Base-by-base conservation (phyloP, 2,329 filamentous ascomycete genomes). In the Parafenestella ontariensis region DNA sequence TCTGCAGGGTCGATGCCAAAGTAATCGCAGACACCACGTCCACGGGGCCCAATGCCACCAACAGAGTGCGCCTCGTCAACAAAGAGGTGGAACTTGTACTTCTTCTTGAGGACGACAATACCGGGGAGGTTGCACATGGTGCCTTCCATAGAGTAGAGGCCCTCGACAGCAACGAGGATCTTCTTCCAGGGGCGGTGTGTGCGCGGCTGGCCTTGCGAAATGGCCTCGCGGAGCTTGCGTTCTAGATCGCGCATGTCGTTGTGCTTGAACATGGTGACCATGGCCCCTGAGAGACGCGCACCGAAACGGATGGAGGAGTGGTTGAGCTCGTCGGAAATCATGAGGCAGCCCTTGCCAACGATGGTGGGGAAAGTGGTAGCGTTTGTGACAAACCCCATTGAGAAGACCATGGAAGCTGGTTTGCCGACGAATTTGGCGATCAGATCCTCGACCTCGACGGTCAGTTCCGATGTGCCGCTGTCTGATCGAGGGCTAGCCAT, bases 171-270 rank as follows among this genome's bases (percentile, higher is more conserved):
- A 40, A 99, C 91, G 46, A 99, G 77, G 56, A 99, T 98, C 86
- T 98, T 99, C 84, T 96, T 97, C 95, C 95, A 99, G 1, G 95
- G 95, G 26, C 95, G 90, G 77, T 99, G 95, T n/a, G 94, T 99
- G 63, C 95, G 90, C 48, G 95, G 95, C 74, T 99, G 95, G 40
- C 95, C 95, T 78, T 98, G 94, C 13, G 94, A 93, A 72, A 99
- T 98, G 62, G 88, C 90, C 73, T 98, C 93, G 37, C 95, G 89
- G 6, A 99, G 86, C 66, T 90, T 87, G 55, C 85, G 85, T 79
- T 99, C 95, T 17, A 99, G 83, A 66, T 96, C 89, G 24, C 78
- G 80, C 89, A 97, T 96, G 76, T 98, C 91, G 75, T 99, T 99
- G 83, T 99, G 95, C 82, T 92, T 96, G 84, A 98, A 99, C 71